Evolutionary conservation across 2,329 filamentous ascomycete genomes (phyloP), one percentile per base, ranked within the genome.

Genomic region (Aspergillus fumigatus): DNA sequence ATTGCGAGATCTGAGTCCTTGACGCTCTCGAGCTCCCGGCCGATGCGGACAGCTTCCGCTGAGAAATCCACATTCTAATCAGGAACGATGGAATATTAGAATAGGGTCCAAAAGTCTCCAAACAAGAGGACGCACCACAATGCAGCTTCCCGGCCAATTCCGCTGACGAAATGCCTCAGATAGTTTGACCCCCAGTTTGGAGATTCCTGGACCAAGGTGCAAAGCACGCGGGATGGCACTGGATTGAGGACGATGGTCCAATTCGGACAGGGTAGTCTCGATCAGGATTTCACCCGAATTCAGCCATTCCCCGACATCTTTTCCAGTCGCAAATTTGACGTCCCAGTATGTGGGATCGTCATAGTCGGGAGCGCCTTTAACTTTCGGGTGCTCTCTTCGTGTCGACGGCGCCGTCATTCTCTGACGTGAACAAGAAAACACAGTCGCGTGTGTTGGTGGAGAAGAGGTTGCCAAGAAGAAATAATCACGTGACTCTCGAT

Each of bases 281-380:
- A 73, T 54, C 10, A 73, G 56, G 21, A 55, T 54, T 26, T 73
- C 68, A 29, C 72, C 72, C 1, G 70, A 54, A 49, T 73, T 74
- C 55, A 74, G 53, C 72, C 72, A 74, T 62, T 74, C 72, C 26
- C 72, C 71, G 14, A 72, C 66, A 66, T 74, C 72, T 14, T 61
- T 61, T n/a, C 70, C 70, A n/a, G 63, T 68, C 29, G 67, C 68
- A 52, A 74, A 74, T 35, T 67, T 69, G 8, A 29, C 52, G 53
- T 74, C 66, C 72, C 72, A 74, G 59, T 67, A 74, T 9, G 57
- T 51, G 1, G 70, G 58, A 8, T 67, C 61, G 41, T 74, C 71
- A 43, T 74, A 74, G 38, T 73, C 70, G 5, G 70, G 67, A 25
- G 70, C 68, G 3, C 69, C 66, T 29, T 58, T 61, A 25, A 64